A percentile compares a stretch with the other conserved stretches of the same genome.
These are phyloP conservation scores for Cladosporium sp. DNA, from an alignment of 2,329 filamentous ascomycete genomes.

Conservation along the genomic window DNA sequence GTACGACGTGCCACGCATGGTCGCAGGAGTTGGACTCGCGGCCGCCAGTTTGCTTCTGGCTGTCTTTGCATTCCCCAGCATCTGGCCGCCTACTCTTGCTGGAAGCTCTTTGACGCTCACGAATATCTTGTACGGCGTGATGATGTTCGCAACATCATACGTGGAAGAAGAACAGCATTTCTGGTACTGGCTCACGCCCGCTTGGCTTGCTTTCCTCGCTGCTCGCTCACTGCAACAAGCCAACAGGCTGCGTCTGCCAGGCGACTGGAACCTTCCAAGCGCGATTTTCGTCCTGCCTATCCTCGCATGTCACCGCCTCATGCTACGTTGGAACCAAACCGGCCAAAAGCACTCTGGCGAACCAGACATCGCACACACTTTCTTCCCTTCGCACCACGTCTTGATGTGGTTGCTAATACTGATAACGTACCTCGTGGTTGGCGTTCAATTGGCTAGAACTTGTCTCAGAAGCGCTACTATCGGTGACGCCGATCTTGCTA, in stretches of 20 bases:
- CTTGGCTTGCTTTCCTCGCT: conserved; percentile 53
- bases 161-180: conserved; percentile 98
- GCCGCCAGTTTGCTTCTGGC: conserved; percentile 38
- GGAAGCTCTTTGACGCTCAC: conserved; percentile 36
- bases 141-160: conserved; percentile 98
- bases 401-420: conserved; percentile 72
- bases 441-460: conserved; percentile 38
- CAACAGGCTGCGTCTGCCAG: neutral
- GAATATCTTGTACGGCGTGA: conserved; percentile 60
- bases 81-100: conserved; percentile 42
- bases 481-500: conserved; percentile 25
- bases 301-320: conserved; percentile 60
- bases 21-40: conserved; percentile 42
- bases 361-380: conserved; percentile 74
- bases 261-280: neutral
- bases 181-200: conserved; percentile 86
- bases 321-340: conserved; percentile 89
- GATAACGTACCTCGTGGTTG: conserved; percentile 62
- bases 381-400: conserved; percentile 60
- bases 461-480: conserved; percentile 27
- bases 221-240: conserved; percentile 1
- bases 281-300: conserved; percentile 30
- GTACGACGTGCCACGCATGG: conserved; percentile 69
- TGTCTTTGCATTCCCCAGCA: conserved; percentile 29
- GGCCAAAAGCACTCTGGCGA: conserved; percentile 94